phyloP scores from a whole-genome alignment of 2,329 filamentous ascomycete species.

The Fusarium albidum region DNA sequence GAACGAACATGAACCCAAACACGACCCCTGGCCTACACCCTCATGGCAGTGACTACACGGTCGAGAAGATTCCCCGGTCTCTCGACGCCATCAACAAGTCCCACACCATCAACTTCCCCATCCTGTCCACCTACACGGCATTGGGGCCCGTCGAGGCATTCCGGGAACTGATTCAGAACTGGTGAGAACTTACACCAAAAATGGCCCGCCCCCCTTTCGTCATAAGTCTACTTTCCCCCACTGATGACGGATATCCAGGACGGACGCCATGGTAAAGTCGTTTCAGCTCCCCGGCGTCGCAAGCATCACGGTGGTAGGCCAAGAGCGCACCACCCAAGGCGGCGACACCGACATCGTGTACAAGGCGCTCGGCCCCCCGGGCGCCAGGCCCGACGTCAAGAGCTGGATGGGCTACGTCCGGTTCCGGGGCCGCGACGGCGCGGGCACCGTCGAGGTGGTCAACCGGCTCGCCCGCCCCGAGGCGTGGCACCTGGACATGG shows the following conservation, averaged over 20 bases:
- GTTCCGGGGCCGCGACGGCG: slow-evolving; percentile 31
- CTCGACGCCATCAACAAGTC: neutral
- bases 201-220: no score
- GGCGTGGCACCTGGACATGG: slow-evolving; percentile 42
- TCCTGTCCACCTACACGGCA: slow-evolving; percentile 11
- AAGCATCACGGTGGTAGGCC: slow-evolving; percentile 34
- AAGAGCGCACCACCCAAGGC: slow-evolving; percentile 14
- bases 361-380: slow-evolving; percentile 16
- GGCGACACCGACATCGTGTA: slow-evolving; percentile 40
- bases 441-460: slow-evolving; percentile 41
- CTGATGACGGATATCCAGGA: no score
- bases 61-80: neutral
- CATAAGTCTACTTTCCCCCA: no score
- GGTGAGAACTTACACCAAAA: no score
- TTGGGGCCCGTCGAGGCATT: slow-evolving; percentile 40
- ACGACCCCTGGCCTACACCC: neutral
- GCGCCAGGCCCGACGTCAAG: neutral
- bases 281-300: slow-evolving; percentile 30
- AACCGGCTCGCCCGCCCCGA: slow-evolving; percentile 42
- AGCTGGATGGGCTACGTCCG: slow-evolving; percentile 44
- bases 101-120: neutral
- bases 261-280: slow-evolving; percentile 40
- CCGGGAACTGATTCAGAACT: slow-evolving; percentile 46
- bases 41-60: neutral
- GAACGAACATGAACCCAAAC: no score